Evolutionary conservation across 495 filamentous ascomycete genomes (phyloP), one percentile per base, ranked within the genome.

Genomic region (Niebla homalea): DNA sequence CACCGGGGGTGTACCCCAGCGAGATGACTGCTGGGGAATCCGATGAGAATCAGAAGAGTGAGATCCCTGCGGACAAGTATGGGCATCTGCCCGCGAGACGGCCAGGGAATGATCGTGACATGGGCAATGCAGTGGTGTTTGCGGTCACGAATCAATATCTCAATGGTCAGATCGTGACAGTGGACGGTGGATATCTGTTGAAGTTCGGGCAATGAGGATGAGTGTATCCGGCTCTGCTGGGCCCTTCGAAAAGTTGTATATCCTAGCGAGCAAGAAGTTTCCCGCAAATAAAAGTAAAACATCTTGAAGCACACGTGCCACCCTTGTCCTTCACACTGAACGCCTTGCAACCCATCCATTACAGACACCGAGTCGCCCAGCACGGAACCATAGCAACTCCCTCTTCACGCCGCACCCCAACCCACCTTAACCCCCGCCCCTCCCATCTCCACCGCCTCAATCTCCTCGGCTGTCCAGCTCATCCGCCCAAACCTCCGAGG

Each of bases 391-490:
- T 15, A 15, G 8, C 3, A 11, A 2, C 42, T 20, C 15, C 36
- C 2, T 8, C 16, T 7, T 52, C 36, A 58, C 2, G 44, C 23
- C 15, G 53, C 57, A 21, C 57, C 57, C 57, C 57, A 59, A 15
- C 57, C 57, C 19, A 25, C 49, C 35, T 39, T 44, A 55, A 84
- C 59, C 57, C 79, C 85, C 14, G 90, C 92, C 48, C 92, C 92
- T 23, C 88, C 93, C 25, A 83, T 84, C 77, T 96, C 89, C 49
- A 98, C 75, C 29, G 89, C 89, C 63, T 97, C 93, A 51, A 98
- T 98, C 74, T 98, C 92, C 40, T 80, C 81, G 57, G 80, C 62
- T 22, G 72, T 81, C 65, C 86, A 81, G 16, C 79, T 73, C 14
- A 75, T 69, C 47, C 90, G 74, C 58, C 83, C 78, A 62, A 95